phyloP scores from a whole-genome alignment of 441 rosid species.

The Cnidoscolus chayamansa region DNA sequence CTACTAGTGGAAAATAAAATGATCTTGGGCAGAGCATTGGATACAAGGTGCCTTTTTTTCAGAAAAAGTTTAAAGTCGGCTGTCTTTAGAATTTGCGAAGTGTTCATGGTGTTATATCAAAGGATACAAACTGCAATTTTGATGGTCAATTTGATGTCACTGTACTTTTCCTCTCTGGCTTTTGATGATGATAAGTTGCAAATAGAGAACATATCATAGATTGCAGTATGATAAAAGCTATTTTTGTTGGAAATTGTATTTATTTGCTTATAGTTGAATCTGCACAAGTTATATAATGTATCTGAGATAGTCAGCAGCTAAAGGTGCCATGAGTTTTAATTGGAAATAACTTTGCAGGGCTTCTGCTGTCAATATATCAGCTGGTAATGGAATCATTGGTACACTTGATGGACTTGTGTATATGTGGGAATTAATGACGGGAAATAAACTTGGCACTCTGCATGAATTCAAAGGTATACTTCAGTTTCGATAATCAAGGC shows the following conservation, averaged over 20 bases:
- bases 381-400: conserved; percentile 71
- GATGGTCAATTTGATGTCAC: not conserved
- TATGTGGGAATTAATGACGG: conserved; percentile 67
- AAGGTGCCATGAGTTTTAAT: conserved; percentile 14
- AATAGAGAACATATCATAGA: not conserved
- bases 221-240: not conserved
- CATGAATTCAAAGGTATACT: conserved; percentile 72
- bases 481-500: not conserved
- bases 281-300: conserved; percentile 15
- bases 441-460: conserved; percentile 53
- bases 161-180: not conserved
- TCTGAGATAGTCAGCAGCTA: not conserved
- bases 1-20: conserved; percentile 53
- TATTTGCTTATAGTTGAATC: not conserved
- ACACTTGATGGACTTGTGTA: conserved; percentile 68
- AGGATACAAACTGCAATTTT: not conserved
- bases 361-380: conserved; percentile 42
- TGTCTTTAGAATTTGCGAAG: not conserved
- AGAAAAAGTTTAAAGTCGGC: not conserved
- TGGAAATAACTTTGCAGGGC: conserved; percentile 45
- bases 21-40: conserved; percentile 57
- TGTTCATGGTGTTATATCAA: conserved; percentile 1
- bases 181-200: not conserved
- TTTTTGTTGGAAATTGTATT: not conserved
- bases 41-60: conserved; percentile 53